These are phyloP conservation scores for Henckelia pumila DNA, from an alignment of 257 asterid species.

Conservation along the genomic window DNA sequence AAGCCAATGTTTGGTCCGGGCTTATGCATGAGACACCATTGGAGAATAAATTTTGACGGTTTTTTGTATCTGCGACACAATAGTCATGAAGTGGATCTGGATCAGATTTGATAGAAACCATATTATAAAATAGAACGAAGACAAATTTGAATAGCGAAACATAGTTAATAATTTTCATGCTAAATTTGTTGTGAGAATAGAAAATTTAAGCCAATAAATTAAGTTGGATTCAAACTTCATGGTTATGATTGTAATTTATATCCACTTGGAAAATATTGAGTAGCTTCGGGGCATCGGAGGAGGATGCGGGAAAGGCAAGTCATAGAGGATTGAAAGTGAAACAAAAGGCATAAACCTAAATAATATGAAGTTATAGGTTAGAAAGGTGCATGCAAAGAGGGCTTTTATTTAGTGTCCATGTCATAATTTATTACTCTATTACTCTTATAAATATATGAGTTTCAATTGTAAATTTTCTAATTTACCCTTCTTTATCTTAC, in stretches of 20 bases:
- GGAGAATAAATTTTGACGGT: constrained; percentile 15
- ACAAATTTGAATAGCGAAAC: constrained; percentile 26
- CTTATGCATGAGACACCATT: constrained; percentile 56
- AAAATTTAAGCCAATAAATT: too few species aligned
- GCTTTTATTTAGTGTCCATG: too few species aligned
- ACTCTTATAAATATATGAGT: too few species aligned
- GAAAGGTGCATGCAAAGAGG: too few species aligned
- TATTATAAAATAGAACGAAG: constrained; percentile 17
- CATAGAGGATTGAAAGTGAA: constrained; percentile 30
- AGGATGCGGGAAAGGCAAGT: constrained; percentile 34
- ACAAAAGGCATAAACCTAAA: too few species aligned
- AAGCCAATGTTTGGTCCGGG: constrained; percentile 33
- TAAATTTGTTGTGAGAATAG: too few species aligned
- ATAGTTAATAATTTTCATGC: constrained; percentile 32
- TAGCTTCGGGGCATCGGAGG: constrained; percentile 55
- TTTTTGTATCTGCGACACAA: constrained; percentile 45
- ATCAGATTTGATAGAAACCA: constrained; percentile 33
- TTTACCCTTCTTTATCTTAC: too few species aligned
- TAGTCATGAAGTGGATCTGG: constrained; percentile 59
- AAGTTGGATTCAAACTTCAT: too few species aligned
- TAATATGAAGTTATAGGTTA: too few species aligned
- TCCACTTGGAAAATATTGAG: constrained; percentile 49
- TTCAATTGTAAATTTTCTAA: too few species aligned
- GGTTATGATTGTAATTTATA: background rate
- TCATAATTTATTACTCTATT: too few species aligned